Evolutionary conservation across 257 asterid species (phyloP), one percentile per base, ranked within the genome.

Genomic region (Eustoma russellianum): DNA sequence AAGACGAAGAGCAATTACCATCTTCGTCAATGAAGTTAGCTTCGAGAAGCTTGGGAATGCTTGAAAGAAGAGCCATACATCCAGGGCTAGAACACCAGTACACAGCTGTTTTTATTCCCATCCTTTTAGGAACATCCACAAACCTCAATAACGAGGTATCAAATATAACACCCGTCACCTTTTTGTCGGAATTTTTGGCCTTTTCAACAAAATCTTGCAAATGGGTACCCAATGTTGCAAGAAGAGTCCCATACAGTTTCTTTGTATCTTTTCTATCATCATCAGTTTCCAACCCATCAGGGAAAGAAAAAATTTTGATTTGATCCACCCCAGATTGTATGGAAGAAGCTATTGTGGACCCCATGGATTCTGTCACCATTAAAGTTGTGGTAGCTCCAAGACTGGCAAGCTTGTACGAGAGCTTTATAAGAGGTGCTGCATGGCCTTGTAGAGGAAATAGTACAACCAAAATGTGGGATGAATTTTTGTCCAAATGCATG

Each of bases 21-120:
- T 77, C 69, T 13, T 13, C 48, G 46, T 62, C 78, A 9, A 75
- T 65, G 56, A 67, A 52, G 44, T 71, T 43, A 13, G 56, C 59
- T 45, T 66, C 64, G 15, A 64, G n/a, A 47, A 82, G 78, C 30
- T 65, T 59, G 7, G 72, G 73, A 46, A 69, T 66, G 35, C 63
- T 71, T 66, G 64, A 30, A 13, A 73, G 76, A 41, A 80, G 55
- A 1, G 78, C 76, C 66, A 80, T 62, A 65, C 84, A 63, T 47
- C 79, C 86, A n/a, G 75, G 71, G n/a, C 67, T 63, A 41, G 89
- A 80, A 56, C 74, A 65, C 79, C 79, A 78, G 66, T 56, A 74
- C 6, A 66, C 49, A 5, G 71, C 83, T 62, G 52, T 41, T 62
- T 77, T 64, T 5, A 72, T 7, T 38, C 82, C 86, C 72, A 69